Evolutionary conservation across 164 flowering plant genomes (phyloP), one percentile per base, ranked within the genome.

Genomic region (Houttuynia cordata): DNA sequence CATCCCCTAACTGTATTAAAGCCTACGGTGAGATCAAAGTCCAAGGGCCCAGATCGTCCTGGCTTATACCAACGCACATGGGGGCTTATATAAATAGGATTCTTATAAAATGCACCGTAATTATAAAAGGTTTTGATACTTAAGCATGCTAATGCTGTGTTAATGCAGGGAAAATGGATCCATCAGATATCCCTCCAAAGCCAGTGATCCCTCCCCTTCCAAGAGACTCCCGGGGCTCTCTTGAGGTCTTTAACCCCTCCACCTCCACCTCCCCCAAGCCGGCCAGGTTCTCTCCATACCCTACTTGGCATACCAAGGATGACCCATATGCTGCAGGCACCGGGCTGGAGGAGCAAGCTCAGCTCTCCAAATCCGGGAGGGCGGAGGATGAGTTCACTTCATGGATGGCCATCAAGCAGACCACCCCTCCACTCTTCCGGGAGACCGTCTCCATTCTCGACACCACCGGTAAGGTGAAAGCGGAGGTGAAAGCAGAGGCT

Each of bases 381-480:
- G 30, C 40, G 17, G 59, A 55, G 19, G 54, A 70, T 17, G 78
- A 68, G 14, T 12, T 17, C 57, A 73, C 85, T 15, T 77, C 97
- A 64, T 90, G 97, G 92, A 85, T 90, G 97, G 95, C 97, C 20
- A 73, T 87, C 67, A 77, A 77, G 63, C 15, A 74, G 47, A 47
- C 49, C 18, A 63, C 70, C 56, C 50, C 66, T 13, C 52, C 58
- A n/a, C 13, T 45, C 14, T 45, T 45, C 49, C 49, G 24, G 57
- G 23, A 52, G 14, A 8, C 19, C 39, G 58, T 58, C 24, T 9
- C 13, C 41, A 21, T 22, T 63, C 4, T 37, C 55, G 49, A 8
- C 42, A 49, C 10, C 24, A 19, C n/a, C 53, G 58, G 17, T 37
- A 49, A 14, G 58, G 15, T 3, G 21, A 42, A 50, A 37, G 23